phyloP scores from a whole-genome alignment of 1,284 basidiomycete genomes.

The Rhodotorula sp. region DNA sequence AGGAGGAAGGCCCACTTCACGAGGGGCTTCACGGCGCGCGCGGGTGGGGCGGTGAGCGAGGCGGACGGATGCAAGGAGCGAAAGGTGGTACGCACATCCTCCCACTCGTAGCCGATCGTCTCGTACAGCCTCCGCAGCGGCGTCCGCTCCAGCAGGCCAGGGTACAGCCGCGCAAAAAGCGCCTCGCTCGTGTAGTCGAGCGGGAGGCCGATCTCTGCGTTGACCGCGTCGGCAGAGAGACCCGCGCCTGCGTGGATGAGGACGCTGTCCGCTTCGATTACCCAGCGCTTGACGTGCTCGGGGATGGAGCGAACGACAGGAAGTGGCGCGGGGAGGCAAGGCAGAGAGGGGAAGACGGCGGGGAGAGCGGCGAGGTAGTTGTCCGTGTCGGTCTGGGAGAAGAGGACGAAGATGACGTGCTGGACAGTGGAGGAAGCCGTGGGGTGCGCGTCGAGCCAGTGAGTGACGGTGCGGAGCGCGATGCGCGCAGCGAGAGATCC shows the following conservation, averaged over 20 bases:
- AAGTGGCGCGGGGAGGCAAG: not conserved
- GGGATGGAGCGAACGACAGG: not conserved
- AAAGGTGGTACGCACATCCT: constrained; percentile 10
- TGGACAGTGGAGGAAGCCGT: not conserved
- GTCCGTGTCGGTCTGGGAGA: constrained; percentile 5
- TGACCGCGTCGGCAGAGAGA: constrained; percentile 22
- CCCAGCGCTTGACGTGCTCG: constrained; percentile 5
- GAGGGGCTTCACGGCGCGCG: constrained; percentile 10
- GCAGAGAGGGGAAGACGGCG: constrained; percentile 1
- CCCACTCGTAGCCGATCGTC: constrained; percentile 30
- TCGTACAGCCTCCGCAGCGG: constrained; percentile 18
- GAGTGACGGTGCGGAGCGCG: constrained; percentile 4
- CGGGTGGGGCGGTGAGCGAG: not conserved
- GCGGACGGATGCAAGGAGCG: not conserved
- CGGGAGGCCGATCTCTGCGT: constrained; percentile 2
- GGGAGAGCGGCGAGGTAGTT: constrained; percentile 14
- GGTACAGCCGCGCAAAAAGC: constrained; percentile 29
- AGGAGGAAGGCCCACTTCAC: constrained; percentile 32
- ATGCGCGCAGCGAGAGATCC: constrained; percentile 8
- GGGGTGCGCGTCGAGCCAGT: constrained; percentile 20
- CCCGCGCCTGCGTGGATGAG: constrained; percentile 35
- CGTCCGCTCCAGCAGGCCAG: constrained; percentile 8
- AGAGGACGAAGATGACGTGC: constrained; percentile 28
- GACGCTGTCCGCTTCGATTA: constrained; percentile 7
- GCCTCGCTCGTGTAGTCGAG: constrained; percentile 27